Evolutionary conservation across 1,139 yeast species (phyloP), one percentile per base, ranked within the genome.

Genomic region (Kodamaea anthophila): DNA sequence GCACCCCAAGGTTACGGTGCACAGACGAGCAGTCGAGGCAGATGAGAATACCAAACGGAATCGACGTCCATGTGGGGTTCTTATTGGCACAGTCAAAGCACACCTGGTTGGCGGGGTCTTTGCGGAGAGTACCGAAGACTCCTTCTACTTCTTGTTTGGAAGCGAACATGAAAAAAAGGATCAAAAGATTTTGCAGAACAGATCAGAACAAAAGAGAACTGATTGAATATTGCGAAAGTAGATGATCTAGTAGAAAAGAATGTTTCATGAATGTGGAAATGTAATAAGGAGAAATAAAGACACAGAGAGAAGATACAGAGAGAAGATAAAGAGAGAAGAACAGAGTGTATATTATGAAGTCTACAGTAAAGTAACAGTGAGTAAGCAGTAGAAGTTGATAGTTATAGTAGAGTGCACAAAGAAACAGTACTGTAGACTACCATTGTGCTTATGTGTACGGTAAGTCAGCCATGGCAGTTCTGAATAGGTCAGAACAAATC

Each of bases 21-120:
- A 65, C 70, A 2, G 73, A 66, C 7, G 70, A 63, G 43, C 74
- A 67, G 42, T 67, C 72, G 38, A 67, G 52, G 48, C 74, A 67
- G 28, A 67, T 54, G 42, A 66, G 52, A 36, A 67, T 58, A 5
- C 72, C 74, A 47, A 64, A 67, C 7, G 74, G 73, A 31, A 67
- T 60, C 15, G 72, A 65, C 9, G 73, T 64, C 74, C 74, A 67
- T 2, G 74, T 67, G 5, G 74, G 74, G 43, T 67, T 67, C 41
- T 61, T 62, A 49, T 67, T 67, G 36, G 68, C 46, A 44, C 74
- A 67, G 43, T 67, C 74, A 57, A 88, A 87, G 57, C 98, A 91
- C 32, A 73, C 78, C 49, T 80, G 81, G 60, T 85, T 86, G 28
- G 87, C 83, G 5, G 84, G 74, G 38, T 77, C 73, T 42, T 74